These are phyloP conservation scores for Oryza meridionalis DNA, from an alignment of 176 grass and related monocot genomes.

Conservation along the genomic window DNA sequence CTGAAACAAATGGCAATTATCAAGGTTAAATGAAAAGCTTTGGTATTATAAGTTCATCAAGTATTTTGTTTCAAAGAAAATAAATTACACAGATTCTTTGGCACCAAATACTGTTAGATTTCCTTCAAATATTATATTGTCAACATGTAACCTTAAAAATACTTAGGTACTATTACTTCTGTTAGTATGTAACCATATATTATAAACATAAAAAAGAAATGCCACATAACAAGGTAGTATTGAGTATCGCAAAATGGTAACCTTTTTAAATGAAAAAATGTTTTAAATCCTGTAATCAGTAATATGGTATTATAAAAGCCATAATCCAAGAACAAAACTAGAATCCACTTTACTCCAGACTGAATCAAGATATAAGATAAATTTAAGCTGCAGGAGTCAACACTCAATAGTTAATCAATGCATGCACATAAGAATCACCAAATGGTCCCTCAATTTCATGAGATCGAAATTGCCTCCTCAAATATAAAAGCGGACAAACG, in stretches of 20 bases:
- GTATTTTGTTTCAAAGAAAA: neutral
- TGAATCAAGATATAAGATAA: neutral
- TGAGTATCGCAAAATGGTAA: neutral
- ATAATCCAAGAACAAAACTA: neutral
- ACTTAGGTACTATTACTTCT: neutral
- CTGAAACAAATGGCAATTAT: slow-evolving; percentile 5
- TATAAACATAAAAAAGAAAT: neutral
- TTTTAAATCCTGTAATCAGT: neutral
- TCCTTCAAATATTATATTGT: neutral
- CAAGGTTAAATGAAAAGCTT: neutral
- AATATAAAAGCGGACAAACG: neutral
- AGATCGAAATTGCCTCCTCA: neutral
- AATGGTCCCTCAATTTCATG: neutral
- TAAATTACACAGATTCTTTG: neutral
- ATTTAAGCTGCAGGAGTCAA: neutral
- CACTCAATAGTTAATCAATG: too few relatives aligned
- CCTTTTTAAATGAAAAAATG: neutral
- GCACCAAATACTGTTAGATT: neutral
- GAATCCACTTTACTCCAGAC: neutral
- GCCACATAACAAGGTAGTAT: neutral
- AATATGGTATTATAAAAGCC: neutral
- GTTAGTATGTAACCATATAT: neutral
- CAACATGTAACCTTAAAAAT: neutral
- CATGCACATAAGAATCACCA: neutral
- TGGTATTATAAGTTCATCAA: neutral